Evolutionary conservation across 495 filamentous ascomycete species (phyloP).

Genomic region (Xanthoparmelia taractica): DNA sequence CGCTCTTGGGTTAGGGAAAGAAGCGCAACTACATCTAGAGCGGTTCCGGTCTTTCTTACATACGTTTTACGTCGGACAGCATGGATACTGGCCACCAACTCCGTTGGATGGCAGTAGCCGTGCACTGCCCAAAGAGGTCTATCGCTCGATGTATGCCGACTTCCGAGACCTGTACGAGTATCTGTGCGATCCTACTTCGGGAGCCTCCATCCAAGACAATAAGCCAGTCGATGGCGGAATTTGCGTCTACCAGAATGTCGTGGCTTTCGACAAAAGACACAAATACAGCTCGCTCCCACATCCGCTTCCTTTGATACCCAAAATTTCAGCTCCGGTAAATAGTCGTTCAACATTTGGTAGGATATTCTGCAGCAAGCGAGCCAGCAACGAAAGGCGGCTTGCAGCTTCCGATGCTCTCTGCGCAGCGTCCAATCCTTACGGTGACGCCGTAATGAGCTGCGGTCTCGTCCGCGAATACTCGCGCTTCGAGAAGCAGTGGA

Average conservation of each 20-base stretch:
- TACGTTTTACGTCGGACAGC: slow-evolving; percentile 49
- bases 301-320: slow-evolving; percentile 53
- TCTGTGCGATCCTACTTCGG: slow-evolving; percentile 48
- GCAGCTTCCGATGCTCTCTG: slow-evolving; percentile 30
- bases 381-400: slow-evolving; percentile 28
- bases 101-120: slow-evolving; percentile 28
- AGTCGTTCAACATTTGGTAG: slow-evolving; percentile 19
- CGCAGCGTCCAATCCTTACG: slow-evolving; percentile 36
- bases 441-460: slow-evolving; percentile 26
- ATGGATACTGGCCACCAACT: slow-evolving; percentile 58
- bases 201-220: slow-evolving; percentile 33
- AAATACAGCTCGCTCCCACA: slow-evolving; percentile 46
- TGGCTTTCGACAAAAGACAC: slow-evolving; percentile 50
- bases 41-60: slow-evolving; percentile 55
- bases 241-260: slow-evolving; percentile 51
- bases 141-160: slow-evolving; percentile 50
- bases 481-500: slow-evolving; percentile 38
- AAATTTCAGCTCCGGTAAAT: slow-evolving; percentile 20
- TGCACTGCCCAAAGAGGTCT: slow-evolving; percentile 45
- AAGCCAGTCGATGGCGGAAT: slow-evolving; percentile 47
- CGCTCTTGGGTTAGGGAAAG: slow-evolving; percentile 45
- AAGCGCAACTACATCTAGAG: slow-evolving; percentile 50
- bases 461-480: slow-evolving; percentile 39
- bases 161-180: slow-evolving; percentile 56
- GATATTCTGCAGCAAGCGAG: slow-evolving; percentile 28